These are phyloP conservation scores for Tetratostichococcus sp. DNA, from an alignment of 139 green algal species.

Conservation along the genomic window DNA sequence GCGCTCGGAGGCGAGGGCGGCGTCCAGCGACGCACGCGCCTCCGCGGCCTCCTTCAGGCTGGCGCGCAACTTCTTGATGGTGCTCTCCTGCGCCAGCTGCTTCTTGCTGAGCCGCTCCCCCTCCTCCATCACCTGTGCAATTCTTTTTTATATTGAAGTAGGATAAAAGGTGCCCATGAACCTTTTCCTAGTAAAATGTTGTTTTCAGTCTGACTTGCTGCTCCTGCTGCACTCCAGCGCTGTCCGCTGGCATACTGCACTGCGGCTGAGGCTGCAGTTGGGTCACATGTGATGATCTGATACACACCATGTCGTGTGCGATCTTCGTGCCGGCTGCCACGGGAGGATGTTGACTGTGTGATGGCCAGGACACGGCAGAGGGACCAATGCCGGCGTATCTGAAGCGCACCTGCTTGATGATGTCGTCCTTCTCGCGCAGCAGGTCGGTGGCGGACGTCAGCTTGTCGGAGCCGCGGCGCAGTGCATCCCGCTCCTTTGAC, in stretches of 20 bases:
- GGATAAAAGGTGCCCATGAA: too few relatives aligned
- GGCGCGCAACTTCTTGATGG: constrained; percentile 68
- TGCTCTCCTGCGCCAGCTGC: constrained; percentile 68
- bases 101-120: constrained; percentile 75
- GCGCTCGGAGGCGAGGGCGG: constrained; percentile 26
- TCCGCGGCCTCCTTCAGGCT: constrained; percentile 39
- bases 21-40: constrained; percentile 23
- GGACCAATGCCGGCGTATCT: background rate
- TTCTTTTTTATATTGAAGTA: too few relatives aligned
- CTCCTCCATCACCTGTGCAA: constrained; percentile 67
- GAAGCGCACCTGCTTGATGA: constrained; percentile 73
- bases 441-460: constrained; percentile 53
- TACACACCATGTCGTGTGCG: too few relatives aligned
- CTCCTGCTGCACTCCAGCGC: too few relatives aligned
- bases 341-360: too few relatives aligned
- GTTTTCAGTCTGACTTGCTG: too few relatives aligned
- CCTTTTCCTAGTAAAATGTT: too few relatives aligned
- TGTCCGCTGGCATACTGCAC: too few relatives aligned
- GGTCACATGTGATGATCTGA: too few relatives aligned
- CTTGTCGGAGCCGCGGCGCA: constrained; percentile 69
- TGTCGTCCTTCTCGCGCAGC: constrained; percentile 89
- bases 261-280: too few relatives aligned
- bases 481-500: constrained; percentile 88
- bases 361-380: too few relatives aligned
- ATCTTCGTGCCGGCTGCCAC: too few relatives aligned